A percentile compares a stretch with the other conserved stretches of the same genome.
Conservation (phyloP, 352 stramenopile genomes). For the Pythium diclinum region DNA sequence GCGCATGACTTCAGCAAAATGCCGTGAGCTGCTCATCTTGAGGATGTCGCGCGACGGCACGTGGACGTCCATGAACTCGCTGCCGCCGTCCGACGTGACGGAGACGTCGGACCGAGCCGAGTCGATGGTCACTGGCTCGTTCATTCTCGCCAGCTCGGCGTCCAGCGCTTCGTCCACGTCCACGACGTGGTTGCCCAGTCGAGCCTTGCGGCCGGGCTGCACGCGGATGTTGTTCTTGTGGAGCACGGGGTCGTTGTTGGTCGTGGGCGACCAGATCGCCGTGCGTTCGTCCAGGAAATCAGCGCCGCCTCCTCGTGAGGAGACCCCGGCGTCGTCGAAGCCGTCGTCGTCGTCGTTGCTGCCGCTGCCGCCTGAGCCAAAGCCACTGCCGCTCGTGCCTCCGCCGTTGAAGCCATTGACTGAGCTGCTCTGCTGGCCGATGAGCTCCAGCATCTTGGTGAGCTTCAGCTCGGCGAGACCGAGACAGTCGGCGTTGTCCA, state of each 20-base stretch:
- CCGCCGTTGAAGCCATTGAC: conserved; percentile 51
- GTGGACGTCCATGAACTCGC: conserved; percentile 48
- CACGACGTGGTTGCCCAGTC: conserved; percentile 17
- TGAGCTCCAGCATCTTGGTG: conserved; percentile 69
- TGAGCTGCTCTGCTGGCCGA: conserved; percentile 67
- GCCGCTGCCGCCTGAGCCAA: conserved; percentile 27
- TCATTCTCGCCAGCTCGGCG: not conserved
- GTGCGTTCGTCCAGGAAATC: conserved; percentile 54
- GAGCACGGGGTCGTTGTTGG: conserved; percentile 70
- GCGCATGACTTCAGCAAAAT: conserved; percentile 75
- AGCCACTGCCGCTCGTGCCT: conserved; percentile 30
- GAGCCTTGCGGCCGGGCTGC: conserved; percentile 23
- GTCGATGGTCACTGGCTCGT: not conserved
- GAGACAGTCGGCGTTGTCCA: conserved; percentile 56
- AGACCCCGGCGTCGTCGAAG: conserved; percentile 23
- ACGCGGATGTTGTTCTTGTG: conserved; percentile 82
- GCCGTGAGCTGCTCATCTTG: conserved; percentile 84
- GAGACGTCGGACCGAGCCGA: conserved; percentile 29
- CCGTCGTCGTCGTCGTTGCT: conserved; percentile 29
- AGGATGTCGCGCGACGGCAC: conserved; percentile 79
- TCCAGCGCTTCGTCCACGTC: conserved; percentile 32
- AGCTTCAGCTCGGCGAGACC: conserved; percentile 69
- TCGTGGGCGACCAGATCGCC: conserved; percentile 53
- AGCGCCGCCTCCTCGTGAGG: conserved; percentile 25
- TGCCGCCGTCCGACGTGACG: not conserved